Percentiles rank a stretch among this genome's conserved stretches.
These are phyloP conservation scores for Taphrina flavorubra DNA, from an alignment of 1,139 yeast species.

Conservation along the genomic window DNA sequence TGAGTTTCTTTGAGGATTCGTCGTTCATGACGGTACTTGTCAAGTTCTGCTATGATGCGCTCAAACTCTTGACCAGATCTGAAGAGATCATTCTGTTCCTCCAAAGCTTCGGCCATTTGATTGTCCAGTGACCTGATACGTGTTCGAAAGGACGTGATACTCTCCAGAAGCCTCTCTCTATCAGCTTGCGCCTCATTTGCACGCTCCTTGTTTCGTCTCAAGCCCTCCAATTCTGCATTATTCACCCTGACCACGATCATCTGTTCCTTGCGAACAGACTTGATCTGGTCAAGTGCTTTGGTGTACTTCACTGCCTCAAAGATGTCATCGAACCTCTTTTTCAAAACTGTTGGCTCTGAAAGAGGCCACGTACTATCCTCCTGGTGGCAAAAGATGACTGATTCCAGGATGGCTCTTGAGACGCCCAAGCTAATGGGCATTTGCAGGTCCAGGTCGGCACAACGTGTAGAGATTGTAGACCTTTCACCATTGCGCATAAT, in stretches of 20 bases:
- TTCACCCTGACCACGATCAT: slow-evolving; percentile 72
- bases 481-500: slow-evolving; percentile 73
- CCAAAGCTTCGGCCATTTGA: slow-evolving; percentile 61
- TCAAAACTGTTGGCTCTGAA: slow-evolving; percentile 84
- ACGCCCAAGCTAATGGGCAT: slow-evolving; percentile 87
- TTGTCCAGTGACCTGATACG: slow-evolving; percentile 61
- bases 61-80: slow-evolving; percentile 83
- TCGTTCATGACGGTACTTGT: slow-evolving; percentile 60
- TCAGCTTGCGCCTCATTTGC: slow-evolving; percentile 65
- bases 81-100: slow-evolving; percentile 68
- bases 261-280: slow-evolving; percentile 77
- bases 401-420: slow-evolving; percentile 82
- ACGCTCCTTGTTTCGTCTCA: slow-evolving; percentile 72
- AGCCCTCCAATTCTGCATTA: slow-evolving; percentile 77
- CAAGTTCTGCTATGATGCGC: slow-evolving; percentile 67
- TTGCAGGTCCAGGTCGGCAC: slow-evolving; percentile 81
- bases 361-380: slow-evolving; percentile 98
- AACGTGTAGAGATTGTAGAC: slow-evolving; percentile 77
- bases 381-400: slow-evolving; percentile 96
- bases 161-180: slow-evolving; percentile 56
- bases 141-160: slow-evolving; percentile 57
- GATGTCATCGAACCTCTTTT: slow-evolving; percentile 93
- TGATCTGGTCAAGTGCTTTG: slow-evolving; percentile 78
- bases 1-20: slow-evolving; percentile 45
- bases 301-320: slow-evolving; percentile 95